Evolutionary conservation across 2,329 filamentous ascomycete species (phyloP).

Genomic region (Pseudopyricularia cyperi): DNA sequence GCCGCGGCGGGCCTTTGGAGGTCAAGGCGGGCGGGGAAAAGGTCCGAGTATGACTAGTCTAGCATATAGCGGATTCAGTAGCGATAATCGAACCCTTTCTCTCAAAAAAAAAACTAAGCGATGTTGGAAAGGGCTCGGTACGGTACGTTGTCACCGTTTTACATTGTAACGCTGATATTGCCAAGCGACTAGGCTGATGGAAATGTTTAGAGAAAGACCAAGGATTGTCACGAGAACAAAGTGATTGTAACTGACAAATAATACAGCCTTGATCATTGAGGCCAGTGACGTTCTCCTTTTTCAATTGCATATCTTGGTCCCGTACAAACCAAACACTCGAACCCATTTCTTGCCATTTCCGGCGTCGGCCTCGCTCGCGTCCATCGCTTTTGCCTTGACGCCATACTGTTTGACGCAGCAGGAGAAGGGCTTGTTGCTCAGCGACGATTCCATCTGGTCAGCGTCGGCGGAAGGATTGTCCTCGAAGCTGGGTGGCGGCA

Average conservation of each 20-base stretch:
- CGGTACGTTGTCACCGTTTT: too few species aligned
- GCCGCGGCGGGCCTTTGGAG: background rate
- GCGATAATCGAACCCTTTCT: too few species aligned
- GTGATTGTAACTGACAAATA: too few species aligned
- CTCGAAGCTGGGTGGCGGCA: conserved; percentile 25
- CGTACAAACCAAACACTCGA: conserved; percentile 50
- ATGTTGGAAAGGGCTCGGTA: too few species aligned
- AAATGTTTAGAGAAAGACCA: too few species aligned
- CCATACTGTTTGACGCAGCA: conserved; percentile 66
- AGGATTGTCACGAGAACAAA: too few species aligned
- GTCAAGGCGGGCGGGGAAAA: background rate
- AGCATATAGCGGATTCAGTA: too few species aligned
- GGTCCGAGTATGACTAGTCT: too few species aligned
- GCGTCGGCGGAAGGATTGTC: conserved; percentile 3
- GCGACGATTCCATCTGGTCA: conserved; percentile 10
- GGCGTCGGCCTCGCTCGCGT: conserved; percentile 29
- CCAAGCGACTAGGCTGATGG: too few species aligned
- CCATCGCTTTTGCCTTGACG: conserved; percentile 27
- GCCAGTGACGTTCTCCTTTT: background rate
- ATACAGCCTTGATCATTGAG: too few species aligned
- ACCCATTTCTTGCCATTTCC: conserved; percentile 41
- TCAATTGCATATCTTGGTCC: conserved; percentile 37
- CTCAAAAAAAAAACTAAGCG: too few species aligned
- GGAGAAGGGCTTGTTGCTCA: conserved; percentile 45
- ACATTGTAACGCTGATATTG: too few species aligned